Evolutionary conservation across 345 rosid species (phyloP).

Genomic region (Hypericum perforatum): DNA sequence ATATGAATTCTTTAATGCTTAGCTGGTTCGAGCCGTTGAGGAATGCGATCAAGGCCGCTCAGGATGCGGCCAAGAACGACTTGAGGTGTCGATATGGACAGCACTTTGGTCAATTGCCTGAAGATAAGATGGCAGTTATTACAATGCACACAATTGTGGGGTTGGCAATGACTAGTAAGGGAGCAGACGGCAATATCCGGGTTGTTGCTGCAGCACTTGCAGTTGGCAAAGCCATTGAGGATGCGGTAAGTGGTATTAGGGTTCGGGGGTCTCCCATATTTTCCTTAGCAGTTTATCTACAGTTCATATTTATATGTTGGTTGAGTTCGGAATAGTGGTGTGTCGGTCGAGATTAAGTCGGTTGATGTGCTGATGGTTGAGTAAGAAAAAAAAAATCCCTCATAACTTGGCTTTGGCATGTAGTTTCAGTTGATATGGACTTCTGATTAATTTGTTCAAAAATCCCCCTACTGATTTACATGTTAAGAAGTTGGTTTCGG

Average conservation of each 20-base stretch:
- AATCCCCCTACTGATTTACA: too few relatives aligned
- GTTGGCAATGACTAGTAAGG: conserved; percentile 54
- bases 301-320: too few relatives aligned
- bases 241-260: conserved; percentile 46
- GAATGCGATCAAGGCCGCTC: conserved; percentile 69
- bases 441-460: too few relatives aligned
- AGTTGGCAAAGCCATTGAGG: conserved; percentile 88
- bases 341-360: too few relatives aligned
- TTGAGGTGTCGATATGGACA: conserved; percentile 36
- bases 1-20: conserved; percentile 67
- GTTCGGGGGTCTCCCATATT: too few relatives aligned
- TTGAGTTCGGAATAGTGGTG: background rate
- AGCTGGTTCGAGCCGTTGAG: conserved; percentile 95
- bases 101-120: conserved; percentile 46
- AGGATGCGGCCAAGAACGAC: conserved; percentile 32
- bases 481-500: too few relatives aligned
- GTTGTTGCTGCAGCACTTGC: conserved; percentile 72
- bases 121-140: conserved; percentile 88
- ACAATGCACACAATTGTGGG: conserved; percentile 91
- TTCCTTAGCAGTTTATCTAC: too few relatives aligned
- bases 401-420: too few relatives aligned
- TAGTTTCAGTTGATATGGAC: too few relatives aligned
- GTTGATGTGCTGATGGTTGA: too few relatives aligned
- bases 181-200: conserved; percentile 50
- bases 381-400: too few relatives aligned